A percentile compares a stretch with the other conserved stretches of the same genome.
Conservation (phyloP, 208 protist genomes). For the Acanthamoeba royreba region DNA sequence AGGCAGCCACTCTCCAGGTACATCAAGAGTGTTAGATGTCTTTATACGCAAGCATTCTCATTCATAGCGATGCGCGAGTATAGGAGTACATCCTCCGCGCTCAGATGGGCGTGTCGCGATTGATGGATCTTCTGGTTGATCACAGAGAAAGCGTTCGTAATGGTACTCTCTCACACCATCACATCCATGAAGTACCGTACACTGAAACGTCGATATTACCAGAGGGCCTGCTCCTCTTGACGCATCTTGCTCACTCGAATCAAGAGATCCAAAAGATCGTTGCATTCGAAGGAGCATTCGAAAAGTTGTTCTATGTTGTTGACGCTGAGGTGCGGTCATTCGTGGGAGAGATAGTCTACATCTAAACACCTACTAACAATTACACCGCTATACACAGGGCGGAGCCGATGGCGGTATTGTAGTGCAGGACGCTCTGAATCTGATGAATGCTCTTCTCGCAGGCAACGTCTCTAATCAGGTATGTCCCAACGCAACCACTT, state of each 20-base stretch:
- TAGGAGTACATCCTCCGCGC: neutral
- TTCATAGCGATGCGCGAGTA: too few relatives aligned
- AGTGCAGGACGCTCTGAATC: neutral
- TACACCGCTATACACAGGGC: neutral
- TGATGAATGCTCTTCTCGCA: neutral
- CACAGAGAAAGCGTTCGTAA: neutral
- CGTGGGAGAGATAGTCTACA: neutral
- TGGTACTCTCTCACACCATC: neutral
- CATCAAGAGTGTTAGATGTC: neutral
- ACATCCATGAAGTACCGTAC: neutral
- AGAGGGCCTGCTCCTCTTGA: neutral
- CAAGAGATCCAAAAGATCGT: neutral
- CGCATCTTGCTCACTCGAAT: neutral
- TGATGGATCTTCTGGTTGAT: neutral
- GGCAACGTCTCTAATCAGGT: neutral
- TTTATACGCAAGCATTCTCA: too few relatives aligned
- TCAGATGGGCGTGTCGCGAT: neutral
- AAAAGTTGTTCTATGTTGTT: neutral
- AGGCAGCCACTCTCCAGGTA: neutral
- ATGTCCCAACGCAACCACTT: too few relatives aligned
- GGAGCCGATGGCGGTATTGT: neutral
- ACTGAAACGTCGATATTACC: neutral
- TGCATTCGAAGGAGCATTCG: neutral
- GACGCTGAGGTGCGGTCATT: neutral
- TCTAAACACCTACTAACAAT: neutral